A percentile compares a stretch with the other conserved stretches of the same genome.
Conservation (phyloP, 1,284 basidiomycete genomes). For the Puccinia horiana region DNA sequence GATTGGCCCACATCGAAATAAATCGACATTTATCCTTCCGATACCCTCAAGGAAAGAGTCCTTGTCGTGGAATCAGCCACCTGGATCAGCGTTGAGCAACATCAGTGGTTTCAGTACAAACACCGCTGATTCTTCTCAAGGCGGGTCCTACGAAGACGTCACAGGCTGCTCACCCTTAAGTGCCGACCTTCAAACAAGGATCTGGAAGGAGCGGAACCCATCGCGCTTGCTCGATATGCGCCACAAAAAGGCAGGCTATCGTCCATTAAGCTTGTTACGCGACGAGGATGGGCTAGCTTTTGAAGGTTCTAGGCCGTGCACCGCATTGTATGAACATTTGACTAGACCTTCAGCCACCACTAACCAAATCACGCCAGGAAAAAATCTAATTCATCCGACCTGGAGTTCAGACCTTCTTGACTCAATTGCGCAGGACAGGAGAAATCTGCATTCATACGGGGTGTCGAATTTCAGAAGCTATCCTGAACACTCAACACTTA, state of each 20-base stretch:
- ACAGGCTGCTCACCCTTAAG: conserved; percentile 7
- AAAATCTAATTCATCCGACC: not conserved
- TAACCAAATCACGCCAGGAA: conserved; percentile 9
- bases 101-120: conserved; percentile 28
- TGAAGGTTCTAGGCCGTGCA: not conserved
- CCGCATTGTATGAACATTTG: not conserved
- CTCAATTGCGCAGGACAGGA: not conserved
- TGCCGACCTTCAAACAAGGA: not conserved
- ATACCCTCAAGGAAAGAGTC: not conserved
- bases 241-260: conserved; percentile 7
- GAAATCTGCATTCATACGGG: not conserved
- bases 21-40: not conserved
- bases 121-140: conserved; percentile 34
- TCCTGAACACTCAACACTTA: not conserved
- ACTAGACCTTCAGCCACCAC: not conserved
- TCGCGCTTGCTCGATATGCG: not conserved
- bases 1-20: not conserved
- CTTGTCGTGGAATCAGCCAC: conserved; percentile 19
- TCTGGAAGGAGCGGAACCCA: conserved; percentile 16
- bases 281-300: not conserved
- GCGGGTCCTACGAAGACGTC: conserved; percentile 8
- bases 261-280: conserved; percentile 7
- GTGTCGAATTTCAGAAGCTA: not conserved
- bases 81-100: conserved; percentile 36
- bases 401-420: not conserved